These are phyloP conservation scores for Exophiala dermatitidis DNA, from an alignment of 2,329 filamentous ascomycete species.

Conservation along the genomic window DNA sequence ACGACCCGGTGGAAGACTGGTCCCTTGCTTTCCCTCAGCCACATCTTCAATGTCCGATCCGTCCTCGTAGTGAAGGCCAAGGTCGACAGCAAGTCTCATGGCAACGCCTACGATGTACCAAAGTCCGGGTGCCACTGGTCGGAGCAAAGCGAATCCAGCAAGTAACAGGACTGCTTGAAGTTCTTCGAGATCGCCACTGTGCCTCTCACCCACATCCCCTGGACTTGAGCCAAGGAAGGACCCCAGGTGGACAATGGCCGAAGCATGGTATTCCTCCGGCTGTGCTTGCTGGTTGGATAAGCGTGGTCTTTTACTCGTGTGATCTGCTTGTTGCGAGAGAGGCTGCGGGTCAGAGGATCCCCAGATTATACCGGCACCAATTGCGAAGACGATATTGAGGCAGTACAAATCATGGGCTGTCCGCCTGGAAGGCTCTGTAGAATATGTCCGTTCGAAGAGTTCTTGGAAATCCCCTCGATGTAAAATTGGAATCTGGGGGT, in stretches of 20 bases:
- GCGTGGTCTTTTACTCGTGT: constrained; percentile 45
- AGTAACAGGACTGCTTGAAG: constrained; percentile 86
- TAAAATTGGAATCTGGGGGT: constrained; percentile 89
- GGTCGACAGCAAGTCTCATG: constrained; percentile 78
- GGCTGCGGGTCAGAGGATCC: constrained; percentile 25
- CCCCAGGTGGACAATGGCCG: constrained; percentile 85
- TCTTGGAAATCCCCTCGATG: constrained; percentile 85
- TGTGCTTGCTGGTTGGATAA: constrained; percentile 58
- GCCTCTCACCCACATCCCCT: constrained; percentile 52
- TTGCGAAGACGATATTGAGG: constrained; percentile 94
- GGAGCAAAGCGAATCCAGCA: constrained; percentile 81
- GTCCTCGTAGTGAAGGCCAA: constrained; percentile 89
- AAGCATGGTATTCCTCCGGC: constrained; percentile 93
- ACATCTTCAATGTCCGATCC: constrained; percentile 57
- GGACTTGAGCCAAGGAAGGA: constrained; percentile 66
- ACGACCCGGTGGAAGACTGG: background rate
- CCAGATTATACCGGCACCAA: constrained; percentile 87
- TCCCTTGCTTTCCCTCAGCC: constrained; percentile 24
- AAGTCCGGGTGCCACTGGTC: constrained; percentile 84
- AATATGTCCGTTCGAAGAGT: constrained; percentile 76
- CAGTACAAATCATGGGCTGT: constrained; percentile 82
- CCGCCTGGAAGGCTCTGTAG: constrained; percentile 56
- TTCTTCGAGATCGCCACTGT: constrained; percentile 85
- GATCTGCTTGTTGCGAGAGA: constrained; percentile 28
- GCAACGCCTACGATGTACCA: constrained; percentile 98